Conservation (phyloP, 2,329 filamentous ascomycete species). For the Cryphonectria parasitica region DNA sequence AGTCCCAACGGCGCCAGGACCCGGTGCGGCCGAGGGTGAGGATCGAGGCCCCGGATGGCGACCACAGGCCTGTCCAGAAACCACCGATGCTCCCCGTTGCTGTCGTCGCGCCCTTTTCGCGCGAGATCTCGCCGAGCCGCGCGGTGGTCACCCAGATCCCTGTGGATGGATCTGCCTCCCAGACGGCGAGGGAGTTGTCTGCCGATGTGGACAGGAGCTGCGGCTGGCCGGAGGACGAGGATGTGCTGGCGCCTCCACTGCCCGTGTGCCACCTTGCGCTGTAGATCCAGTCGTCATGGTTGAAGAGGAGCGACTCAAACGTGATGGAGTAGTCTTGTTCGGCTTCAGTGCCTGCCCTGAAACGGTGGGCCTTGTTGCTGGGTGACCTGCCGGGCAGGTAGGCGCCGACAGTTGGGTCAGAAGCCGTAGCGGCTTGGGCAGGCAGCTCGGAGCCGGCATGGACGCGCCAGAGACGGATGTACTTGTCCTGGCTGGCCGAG, state of each 20-base stretch:
- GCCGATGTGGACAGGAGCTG: conserved; percentile 89
- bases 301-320: conserved; percentile 90
- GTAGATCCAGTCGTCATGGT: conserved; percentile 99
- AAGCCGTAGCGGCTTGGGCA: conserved; percentile 54
- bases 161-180: conserved; percentile 81
- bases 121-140: conserved; percentile 88
- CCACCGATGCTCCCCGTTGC: conserved; percentile 95
- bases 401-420: conserved; percentile 61
- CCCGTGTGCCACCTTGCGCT: conserved; percentile 72
- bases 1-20: conserved; percentile 87
- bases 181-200: conserved; percentile 92
- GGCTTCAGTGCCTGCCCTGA: conserved; percentile 58
- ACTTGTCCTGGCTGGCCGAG: conserved; percentile 96
- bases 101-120: conserved; percentile 93
- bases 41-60: conserved; percentile 73
- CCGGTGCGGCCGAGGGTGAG: conserved; percentile 87
- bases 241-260: neutral
- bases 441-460: conserved; percentile 71
- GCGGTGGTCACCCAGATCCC: conserved; percentile 90
- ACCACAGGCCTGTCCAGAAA: conserved; percentile 96
- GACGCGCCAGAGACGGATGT: conserved; percentile 90
- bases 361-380: conserved; percentile 85
- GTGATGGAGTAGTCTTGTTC: conserved; percentile 74
- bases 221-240: conserved; percentile 40
- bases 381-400: conserved; percentile 71